Evolutionary conservation across 169 alveolate species (phyloP), one percentile per base, ranked within the genome.

Genomic region (Theileria annulata): DNA sequence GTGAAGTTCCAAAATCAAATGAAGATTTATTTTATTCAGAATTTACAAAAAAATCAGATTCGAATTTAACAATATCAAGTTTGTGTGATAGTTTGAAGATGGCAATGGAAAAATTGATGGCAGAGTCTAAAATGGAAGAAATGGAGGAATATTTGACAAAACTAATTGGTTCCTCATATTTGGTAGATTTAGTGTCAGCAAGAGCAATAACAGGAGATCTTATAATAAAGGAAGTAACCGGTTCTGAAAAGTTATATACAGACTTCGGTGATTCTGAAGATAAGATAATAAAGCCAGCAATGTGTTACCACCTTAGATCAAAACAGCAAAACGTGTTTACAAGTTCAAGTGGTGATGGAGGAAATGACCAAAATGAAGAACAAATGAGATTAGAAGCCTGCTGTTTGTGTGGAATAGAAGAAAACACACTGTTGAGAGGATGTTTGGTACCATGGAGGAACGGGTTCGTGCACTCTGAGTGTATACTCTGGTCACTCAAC

Each of bases 401-500:
- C 35, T 58, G 66, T 9, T n/a, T 79, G 42, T 79, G 87, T 28
- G 10, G 33, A 6, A 58, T 79, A 6, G n/a, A 63, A 19, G 31
- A 12, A 25, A 70, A 19, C 75, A 79, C 87, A 13, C 15, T 84
- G 60, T 71, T 78, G 62, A 71, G 88, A 33, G 93, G 93, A 60
- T 71, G 78, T 27, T 35, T 88, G 71, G 47, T 88, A 4, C 93
- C 93, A n/a, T 88, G 88, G 83, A 79, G 88, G 49, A 86, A 88
- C 69, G 84, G 88, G 10, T 84, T 60, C 75, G 63, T 88, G 25
- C 93, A 88, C 51, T 79, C 88, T 54, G 93, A 88, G 51, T 88
- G 93, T 56, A 48, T 88, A 49, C 86, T 84, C 30, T 88, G 93
- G 93, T 84, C 91, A n/a, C 56, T 88, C 75, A 84, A 81, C 51